Conservation (phyloP, 2,329 filamentous ascomycete genomes). For the Penicillium sp. region DNA sequence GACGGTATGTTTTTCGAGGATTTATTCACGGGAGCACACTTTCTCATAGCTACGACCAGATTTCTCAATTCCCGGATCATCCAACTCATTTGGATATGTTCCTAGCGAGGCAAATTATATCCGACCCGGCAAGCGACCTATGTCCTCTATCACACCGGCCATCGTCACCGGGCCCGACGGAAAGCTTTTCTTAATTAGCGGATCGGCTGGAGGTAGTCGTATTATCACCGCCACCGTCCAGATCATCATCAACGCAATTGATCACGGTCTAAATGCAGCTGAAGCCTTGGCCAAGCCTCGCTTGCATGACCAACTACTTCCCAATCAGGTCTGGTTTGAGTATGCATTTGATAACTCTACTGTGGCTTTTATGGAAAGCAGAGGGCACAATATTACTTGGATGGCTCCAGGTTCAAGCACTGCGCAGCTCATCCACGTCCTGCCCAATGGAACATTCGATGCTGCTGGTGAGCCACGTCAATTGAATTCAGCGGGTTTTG, state of each 20-base stretch:
- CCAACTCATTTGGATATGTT: constrained; percentile 82
- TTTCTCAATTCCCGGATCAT: constrained; percentile 77
- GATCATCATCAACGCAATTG: constrained; percentile 70
- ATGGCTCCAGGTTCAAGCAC: constrained; percentile 64
- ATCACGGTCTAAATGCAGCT: constrained; percentile 60
- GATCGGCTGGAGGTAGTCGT: constrained; percentile 76
- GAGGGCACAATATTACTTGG: constrained; percentile 73
- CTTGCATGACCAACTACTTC: constrained; percentile 80
- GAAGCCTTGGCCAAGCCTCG: constrained; percentile 67
- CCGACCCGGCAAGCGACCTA: constrained; percentile 74
- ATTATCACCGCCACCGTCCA: constrained; percentile 82
- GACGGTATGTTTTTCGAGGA: constrained; percentile 51
- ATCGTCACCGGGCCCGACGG: constrained; percentile 70
- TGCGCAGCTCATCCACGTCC: constrained; percentile 67
- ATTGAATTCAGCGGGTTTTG: constrained; percentile 67
- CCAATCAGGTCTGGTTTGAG: constrained; percentile 69
- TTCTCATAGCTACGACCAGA: constrained; percentile 66
- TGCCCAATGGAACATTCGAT: constrained; percentile 70
- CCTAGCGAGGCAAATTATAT: constrained; percentile 81
- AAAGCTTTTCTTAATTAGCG: constrained; percentile 67
- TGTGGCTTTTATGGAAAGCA: constrained; percentile 60
- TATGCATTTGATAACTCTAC: constrained; percentile 66
- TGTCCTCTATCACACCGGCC: constrained; percentile 79
- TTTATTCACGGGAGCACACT: not conserved
- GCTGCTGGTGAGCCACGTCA: constrained; percentile 76